Percentiles rank a stretch among this genome's conserved stretches.
These are phyloP conservation scores for Trichoderma koningiopsis DNA, from an alignment of 2,329 filamentous ascomycete genomes.

Conservation along the genomic window DNA sequence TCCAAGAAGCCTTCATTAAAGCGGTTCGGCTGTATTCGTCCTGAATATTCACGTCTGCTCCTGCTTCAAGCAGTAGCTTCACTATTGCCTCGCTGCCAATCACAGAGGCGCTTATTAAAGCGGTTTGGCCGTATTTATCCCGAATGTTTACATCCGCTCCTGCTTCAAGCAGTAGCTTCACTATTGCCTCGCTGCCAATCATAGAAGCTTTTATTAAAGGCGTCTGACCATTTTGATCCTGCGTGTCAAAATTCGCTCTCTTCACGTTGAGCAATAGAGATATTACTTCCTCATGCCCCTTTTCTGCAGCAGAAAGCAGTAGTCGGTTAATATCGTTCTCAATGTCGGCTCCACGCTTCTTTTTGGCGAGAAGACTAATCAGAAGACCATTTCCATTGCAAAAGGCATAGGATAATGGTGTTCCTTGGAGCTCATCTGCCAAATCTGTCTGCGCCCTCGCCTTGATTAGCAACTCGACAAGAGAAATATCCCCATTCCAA, in stretches of 20 bases:
- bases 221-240: background rate
- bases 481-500: background rate
- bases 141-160: background rate
- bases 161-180: background rate
- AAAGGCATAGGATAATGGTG: background rate
- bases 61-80: background rate
- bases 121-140: too few species aligned
- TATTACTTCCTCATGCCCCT: constrained; percentile 14
- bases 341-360: background rate
- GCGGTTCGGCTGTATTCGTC: too few species aligned
- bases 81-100: background rate
- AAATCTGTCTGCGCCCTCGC: background rate
- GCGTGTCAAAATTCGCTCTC: background rate
- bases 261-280: constrained; percentile 1
- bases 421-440: background rate
- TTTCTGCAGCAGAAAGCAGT: background rate
- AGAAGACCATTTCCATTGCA: background rate
- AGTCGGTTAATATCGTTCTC: background rate
- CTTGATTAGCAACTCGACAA: background rate
- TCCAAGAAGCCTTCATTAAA: too few species aligned
- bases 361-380: background rate
- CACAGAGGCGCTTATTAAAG: too few species aligned
- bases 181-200: background rate
- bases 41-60: background rate
- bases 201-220: background rate